Conservation (phyloP, 192 early-diverging fungal genomes). For the Podila epicladia region DNA sequence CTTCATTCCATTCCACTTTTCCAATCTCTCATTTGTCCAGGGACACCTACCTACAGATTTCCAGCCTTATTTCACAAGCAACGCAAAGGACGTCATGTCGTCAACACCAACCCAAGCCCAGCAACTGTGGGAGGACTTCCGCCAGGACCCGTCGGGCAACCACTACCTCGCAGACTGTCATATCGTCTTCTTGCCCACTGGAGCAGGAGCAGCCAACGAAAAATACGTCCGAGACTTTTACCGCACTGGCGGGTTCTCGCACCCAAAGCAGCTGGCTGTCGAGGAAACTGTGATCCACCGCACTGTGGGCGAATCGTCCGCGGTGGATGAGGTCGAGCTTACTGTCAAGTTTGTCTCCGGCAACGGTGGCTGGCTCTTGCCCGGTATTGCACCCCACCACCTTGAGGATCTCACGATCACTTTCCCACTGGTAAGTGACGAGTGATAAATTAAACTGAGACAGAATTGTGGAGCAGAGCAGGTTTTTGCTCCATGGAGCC, state of each 20-base stretch:
- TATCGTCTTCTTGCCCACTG: conserved; percentile 42
- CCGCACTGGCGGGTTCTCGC: conserved; percentile 22
- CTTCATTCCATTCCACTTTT: neutral
- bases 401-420: conserved; percentile 44
- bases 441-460: conserved; percentile 5
- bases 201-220: conserved; percentile 32
- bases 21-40: neutral
- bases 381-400: conserved; percentile 50
- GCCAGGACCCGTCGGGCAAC: conserved; percentile 19
- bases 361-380: conserved; percentile 50
- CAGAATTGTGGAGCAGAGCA: neutral
- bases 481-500: neutral
- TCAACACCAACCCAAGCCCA: conserved; percentile 3
- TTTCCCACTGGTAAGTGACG: conserved; percentile 52
- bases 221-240: conserved; percentile 26
- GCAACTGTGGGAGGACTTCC: conserved; percentile 33
- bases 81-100: neutral
- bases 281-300: conserved; percentile 47
- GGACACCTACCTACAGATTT: neutral
- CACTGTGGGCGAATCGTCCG: conserved; percentile 48
- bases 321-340: conserved; percentile 55
- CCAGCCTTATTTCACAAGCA: neutral
- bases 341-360: conserved; percentile 56
- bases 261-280: conserved; percentile 32
- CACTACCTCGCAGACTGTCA: conserved; percentile 26